Percentiles rank a stretch among this genome's conserved stretches.
These are phyloP conservation scores for Rhizopogon salebrosus DNA, from an alignment of 768 basidiomycete species.

Conservation along the genomic window DNA sequence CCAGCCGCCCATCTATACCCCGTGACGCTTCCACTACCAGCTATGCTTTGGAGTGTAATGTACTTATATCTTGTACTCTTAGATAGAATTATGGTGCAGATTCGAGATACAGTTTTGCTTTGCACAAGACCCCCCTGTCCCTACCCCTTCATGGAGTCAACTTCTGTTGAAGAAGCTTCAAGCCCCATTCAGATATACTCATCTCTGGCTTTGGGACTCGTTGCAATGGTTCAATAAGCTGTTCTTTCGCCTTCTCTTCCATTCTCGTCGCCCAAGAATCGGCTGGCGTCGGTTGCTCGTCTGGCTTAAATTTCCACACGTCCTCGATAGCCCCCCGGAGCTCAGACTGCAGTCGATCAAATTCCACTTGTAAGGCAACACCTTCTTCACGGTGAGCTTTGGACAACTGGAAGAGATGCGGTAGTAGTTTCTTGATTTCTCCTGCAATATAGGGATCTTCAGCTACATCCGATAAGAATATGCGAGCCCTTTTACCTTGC, in stretches of 20 bases:
- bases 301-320: constrained; percentile 56
- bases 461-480: background rate
- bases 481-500: constrained; percentile 41
- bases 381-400: constrained; percentile 67
- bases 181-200: constrained; percentile 13
- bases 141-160: background rate
- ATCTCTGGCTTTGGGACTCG: constrained; percentile 47
- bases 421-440: constrained; percentile 64
- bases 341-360: constrained; percentile 53
- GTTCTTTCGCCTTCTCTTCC: constrained; percentile 48
- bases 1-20: constrained; percentile 1
- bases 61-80: background rate
- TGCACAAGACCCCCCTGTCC: background rate
- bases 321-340: constrained; percentile 53
- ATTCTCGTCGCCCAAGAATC: constrained; percentile 51
- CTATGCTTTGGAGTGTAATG: background rate
- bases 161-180: constrained; percentile 16
- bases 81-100: background rate
- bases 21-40: background rate
- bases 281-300: constrained; percentile 17
- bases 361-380: constrained; percentile 51
- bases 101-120: background rate
- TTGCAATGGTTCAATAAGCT: constrained; percentile 43
- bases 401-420: constrained; percentile 71
- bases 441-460: constrained; percentile 32